Evolutionary conservation across 805 yeast species (phyloP).

Genomic region (Nakazawaea wyomingensis): DNA sequence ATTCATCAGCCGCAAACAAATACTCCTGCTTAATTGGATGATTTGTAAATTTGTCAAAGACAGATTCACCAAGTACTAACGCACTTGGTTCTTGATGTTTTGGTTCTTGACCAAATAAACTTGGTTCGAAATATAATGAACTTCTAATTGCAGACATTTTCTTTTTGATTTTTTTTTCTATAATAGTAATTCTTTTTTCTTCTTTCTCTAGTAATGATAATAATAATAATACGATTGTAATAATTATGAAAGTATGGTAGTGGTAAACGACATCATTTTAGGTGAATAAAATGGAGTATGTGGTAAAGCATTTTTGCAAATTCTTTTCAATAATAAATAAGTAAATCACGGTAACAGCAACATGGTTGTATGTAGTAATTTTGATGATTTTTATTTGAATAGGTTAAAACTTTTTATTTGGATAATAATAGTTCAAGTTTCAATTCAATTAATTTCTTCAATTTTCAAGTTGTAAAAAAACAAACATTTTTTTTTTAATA

Average conservation of each 20-base stretch:
- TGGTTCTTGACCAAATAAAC: slow-evolving; percentile 7
- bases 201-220: too few relatives aligned
- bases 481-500: too few relatives aligned
- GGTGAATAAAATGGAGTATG: not conserved
- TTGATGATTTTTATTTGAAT: slow-evolving; percentile 5
- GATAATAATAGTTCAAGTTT: too few relatives aligned
- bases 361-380: slow-evolving; percentile 4
- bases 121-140: slow-evolving; percentile 5
- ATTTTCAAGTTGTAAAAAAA: slow-evolving; percentile 1
- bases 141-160: slow-evolving; percentile 9
- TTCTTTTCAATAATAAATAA: slow-evolving; percentile 5
- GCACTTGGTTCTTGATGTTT: slow-evolving; percentile 8
- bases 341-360: slow-evolving; percentile 9
- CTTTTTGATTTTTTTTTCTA: too few relatives aligned
- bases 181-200: not conserved
- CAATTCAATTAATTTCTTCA: slow-evolving; percentile 1
- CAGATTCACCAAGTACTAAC: slow-evolving; percentile 29
- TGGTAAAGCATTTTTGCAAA: too few relatives aligned
- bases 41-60: slow-evolving; percentile 23
- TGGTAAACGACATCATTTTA: slow-evolving; percentile 8
- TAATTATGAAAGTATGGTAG: slow-evolving; percentile 2
- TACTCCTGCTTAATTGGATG: slow-evolving; percentile 1
- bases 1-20: slow-evolving; percentile 1
- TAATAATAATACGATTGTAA: not conserved
- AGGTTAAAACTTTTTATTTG: too few relatives aligned